These are phyloP conservation scores for Aspergillus fischeri DNA, from an alignment of 2,329 filamentous ascomycete genomes.

Conservation along the genomic window DNA sequence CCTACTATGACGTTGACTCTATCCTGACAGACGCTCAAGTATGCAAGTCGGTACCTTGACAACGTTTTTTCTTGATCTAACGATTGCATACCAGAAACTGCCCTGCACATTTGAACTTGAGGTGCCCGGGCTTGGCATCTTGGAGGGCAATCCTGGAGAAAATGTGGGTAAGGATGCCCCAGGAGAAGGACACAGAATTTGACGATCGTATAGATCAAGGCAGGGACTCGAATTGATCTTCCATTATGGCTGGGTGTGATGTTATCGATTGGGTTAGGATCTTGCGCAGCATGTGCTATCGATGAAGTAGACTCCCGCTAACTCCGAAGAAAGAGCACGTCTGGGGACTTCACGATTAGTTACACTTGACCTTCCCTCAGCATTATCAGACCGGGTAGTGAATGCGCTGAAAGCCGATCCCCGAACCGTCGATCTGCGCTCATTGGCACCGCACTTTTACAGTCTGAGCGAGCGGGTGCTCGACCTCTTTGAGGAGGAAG, in stretches of 20 bases:
- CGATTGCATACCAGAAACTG: constrained; percentile 64
- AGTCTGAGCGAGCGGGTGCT: constrained; percentile 78
- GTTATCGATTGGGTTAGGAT: constrained; percentile 54
- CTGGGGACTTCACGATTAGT: constrained; percentile 57
- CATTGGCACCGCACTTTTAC: constrained; percentile 84
- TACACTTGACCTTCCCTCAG: constrained; percentile 74
- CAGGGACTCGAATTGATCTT: constrained; percentile 73
- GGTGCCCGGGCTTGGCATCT: constrained; percentile 78
- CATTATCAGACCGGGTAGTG: constrained; percentile 73
- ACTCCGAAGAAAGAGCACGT: constrained; percentile 31
- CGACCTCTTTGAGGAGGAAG: constrained; percentile 87
- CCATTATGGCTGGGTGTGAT: constrained; percentile 95
- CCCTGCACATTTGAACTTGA: constrained; percentile 93
- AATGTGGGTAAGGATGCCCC: constrained; percentile 39
- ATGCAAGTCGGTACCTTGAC: constrained; percentile 2
- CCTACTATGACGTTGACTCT: constrained; percentile 47
- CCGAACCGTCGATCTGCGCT: constrained; percentile 75
- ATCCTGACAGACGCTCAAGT: constrained; percentile 46
- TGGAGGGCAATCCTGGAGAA: constrained; percentile 74
- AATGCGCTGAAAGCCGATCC: constrained; percentile 90
- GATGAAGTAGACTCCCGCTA: neutral
- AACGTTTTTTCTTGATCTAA: neutral
- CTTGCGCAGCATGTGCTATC: neutral
- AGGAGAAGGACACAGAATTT: neutral
- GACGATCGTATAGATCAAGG: constrained; percentile 58